A percentile compares a stretch with the other conserved stretches of the same genome.
These are phyloP conservation scores for Bruguiera gymnorhiza DNA, from an alignment of 345 rosid species.

Conservation along the genomic window DNA sequence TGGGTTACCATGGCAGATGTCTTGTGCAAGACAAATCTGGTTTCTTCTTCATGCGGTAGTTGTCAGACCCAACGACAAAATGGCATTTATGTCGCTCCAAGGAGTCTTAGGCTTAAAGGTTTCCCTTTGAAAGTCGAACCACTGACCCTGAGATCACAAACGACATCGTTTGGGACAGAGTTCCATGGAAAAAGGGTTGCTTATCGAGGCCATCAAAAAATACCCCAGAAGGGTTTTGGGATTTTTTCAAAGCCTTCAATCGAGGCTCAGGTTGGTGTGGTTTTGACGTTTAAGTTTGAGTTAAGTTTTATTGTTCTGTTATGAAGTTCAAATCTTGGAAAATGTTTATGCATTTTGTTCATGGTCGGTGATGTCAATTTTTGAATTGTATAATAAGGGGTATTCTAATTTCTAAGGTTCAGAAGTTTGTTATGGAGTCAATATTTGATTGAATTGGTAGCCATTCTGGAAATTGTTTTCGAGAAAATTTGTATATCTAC, in stretches of 20 bases:
- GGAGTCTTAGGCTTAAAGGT: constrained; percentile 29
- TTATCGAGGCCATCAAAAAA: constrained; percentile 25
- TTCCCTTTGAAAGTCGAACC: constrained; percentile 36
- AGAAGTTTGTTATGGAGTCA: background rate
- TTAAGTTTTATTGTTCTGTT: too few species aligned
- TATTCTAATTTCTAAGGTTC: background rate
- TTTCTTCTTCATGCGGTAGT: constrained; percentile 20
- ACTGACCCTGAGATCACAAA: constrained; percentile 28
- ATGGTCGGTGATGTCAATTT: too few species aligned
- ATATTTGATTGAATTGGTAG: background rate
- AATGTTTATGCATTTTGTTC: too few species aligned
- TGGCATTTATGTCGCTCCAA: constrained; percentile 23
- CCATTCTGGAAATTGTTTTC: background rate
- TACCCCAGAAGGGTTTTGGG: constrained; percentile 23
- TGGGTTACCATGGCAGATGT: constrained; percentile 43
- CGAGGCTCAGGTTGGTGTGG: constrained; percentile 51
- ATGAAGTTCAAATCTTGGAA: background rate
- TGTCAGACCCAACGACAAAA: constrained; percentile 26
- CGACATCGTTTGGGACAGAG: constrained; percentile 15
- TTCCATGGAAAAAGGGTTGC: constrained; percentile 47
- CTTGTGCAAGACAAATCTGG: constrained; percentile 44
- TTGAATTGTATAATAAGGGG: background rate
- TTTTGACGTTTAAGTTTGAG: background rate
- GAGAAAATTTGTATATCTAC: background rate
- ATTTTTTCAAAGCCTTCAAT: constrained; percentile 26